phyloP scores from a whole-genome alignment of 2,329 filamentous ascomycete species.

The Stachybotrys chartarum region DNA sequence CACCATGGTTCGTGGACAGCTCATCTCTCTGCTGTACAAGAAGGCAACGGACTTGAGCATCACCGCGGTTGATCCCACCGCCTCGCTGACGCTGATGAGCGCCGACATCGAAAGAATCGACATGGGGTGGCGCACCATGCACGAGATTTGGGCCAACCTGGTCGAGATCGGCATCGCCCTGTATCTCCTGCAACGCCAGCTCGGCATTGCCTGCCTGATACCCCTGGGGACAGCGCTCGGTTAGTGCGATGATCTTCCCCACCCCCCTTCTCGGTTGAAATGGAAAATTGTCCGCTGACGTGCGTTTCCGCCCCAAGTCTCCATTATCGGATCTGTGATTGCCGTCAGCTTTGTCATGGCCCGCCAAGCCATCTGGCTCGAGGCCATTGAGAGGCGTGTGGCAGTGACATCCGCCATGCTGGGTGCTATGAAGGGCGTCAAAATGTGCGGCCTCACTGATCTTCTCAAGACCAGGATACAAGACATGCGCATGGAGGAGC shows the following conservation, averaged over 20 bases:
- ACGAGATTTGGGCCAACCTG: slow-evolving; percentile 32
- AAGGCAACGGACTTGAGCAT: slow-evolving; percentile 19
- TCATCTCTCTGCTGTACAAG: slow-evolving; percentile 18
- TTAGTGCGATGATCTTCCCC: slow-evolving; percentile 2
- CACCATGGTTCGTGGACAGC: slow-evolving; percentile 20
- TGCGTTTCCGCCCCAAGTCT: slow-evolving; percentile 6
- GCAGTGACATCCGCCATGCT: slow-evolving; percentile 18
- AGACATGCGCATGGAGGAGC: slow-evolving; percentile 9
- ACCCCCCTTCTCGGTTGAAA: neutral
- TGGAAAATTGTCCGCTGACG: neutral
- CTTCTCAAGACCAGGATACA: slow-evolving; percentile 10
- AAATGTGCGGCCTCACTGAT: slow-evolving; percentile 20
- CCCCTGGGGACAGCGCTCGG: slow-evolving; percentile 29
- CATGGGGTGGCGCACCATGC: slow-evolving; percentile 24
- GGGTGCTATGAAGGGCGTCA: slow-evolving; percentile 20
- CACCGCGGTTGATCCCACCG: slow-evolving; percentile 22
- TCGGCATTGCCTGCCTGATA: slow-evolving; percentile 36
- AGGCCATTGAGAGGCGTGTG: slow-evolving; percentile 19
- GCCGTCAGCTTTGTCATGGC: slow-evolving; percentile 17
- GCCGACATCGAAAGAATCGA: slow-evolving; percentile 34
- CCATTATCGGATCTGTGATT: slow-evolving; percentile 14
- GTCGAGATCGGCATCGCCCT: slow-evolving; percentile 36
- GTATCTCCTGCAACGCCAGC: slow-evolving; percentile 35
- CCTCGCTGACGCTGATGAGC: slow-evolving; percentile 36
- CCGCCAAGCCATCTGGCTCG: slow-evolving; percentile 16